phyloP scores from a whole-genome alignment of 495 filamentous ascomycete species.

The Endocarpon pusillum region DNA sequence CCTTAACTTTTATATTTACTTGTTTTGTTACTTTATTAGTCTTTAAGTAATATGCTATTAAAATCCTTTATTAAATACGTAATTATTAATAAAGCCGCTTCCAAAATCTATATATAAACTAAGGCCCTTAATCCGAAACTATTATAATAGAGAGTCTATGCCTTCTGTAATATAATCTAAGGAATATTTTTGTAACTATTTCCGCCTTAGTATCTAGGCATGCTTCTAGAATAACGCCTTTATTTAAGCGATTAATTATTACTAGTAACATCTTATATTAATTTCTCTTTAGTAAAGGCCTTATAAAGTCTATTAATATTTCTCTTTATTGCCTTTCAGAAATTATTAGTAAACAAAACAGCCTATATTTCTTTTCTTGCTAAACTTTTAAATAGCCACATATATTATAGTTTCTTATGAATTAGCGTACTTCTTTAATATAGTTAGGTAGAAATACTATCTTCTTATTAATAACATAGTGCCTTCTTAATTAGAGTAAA shows the following conservation, averaged over 20 bases:
- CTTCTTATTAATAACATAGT: neutral
- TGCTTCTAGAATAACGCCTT: neutral
- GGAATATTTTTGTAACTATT: neutral
- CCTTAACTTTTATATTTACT: neutral
- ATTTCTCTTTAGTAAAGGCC: too few relatives aligned
- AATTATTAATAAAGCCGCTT: neutral
- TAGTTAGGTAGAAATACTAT: slow-evolving; percentile 4
- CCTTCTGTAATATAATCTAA: neutral
- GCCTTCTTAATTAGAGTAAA: neutral
- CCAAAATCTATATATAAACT: neutral
- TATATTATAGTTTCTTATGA: slow-evolving; percentile 3
- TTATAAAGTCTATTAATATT: slow-evolving; percentile 8
- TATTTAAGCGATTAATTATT: neutral
- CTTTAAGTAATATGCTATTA: neutral
- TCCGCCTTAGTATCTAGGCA: neutral
- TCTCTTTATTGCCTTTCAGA: slow-evolving; percentile 1
- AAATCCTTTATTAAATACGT: neutral
- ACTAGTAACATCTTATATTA: too few relatives aligned
- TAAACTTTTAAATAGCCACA: slow-evolving; percentile 2
- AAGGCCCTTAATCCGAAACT: neutral
- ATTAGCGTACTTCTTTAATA: slow-evolving; percentile 2
- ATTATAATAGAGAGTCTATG: neutral
- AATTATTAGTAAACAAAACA: slow-evolving; percentile 1
- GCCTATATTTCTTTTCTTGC: slow-evolving; percentile 1
- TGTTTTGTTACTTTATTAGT: neutral